A percentile compares a stretch with the other conserved stretches of the same genome.
phyloP scores from a whole-genome alignment of 2,329 filamentous ascomycete genomes.

The Cadophora sp. region DNA sequence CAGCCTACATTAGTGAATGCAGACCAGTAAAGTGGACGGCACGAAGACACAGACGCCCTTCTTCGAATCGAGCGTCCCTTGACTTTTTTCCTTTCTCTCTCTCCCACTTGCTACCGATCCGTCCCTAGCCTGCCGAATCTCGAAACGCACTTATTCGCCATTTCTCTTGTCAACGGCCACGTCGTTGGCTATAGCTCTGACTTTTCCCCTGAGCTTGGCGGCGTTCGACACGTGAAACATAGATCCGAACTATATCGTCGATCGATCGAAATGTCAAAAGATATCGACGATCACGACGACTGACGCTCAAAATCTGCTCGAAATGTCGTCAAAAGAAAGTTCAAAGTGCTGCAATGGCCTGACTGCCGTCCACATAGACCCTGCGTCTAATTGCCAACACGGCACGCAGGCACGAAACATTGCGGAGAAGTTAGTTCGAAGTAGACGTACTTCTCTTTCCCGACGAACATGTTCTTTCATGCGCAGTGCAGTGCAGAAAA shows the following conservation, averaged over 20 bases:
- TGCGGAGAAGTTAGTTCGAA: not conserved
- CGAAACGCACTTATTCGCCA: slow-evolving; percentile 6
- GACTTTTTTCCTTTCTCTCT: not conserved
- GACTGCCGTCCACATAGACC: not conserved
- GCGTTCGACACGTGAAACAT: not conserved
- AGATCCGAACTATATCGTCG: not conserved
- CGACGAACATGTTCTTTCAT: not conserved
- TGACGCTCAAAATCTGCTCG: not conserved
- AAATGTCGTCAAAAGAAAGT: not conserved
- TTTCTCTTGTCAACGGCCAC: not conserved
- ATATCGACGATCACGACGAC: not conserved
- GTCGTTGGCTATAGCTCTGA: not conserved
- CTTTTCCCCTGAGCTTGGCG: not conserved
- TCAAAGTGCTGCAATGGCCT: not conserved
- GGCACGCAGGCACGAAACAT: not conserved
- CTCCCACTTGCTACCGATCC: not conserved
- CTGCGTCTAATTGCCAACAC: not conserved
- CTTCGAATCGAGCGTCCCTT: not conserved
- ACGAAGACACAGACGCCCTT: not conserved
- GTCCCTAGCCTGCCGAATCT: not conserved
- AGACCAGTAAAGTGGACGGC: not conserved
- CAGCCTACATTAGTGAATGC: not conserved
- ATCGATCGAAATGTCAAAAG: not conserved
- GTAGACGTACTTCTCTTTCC: not conserved
- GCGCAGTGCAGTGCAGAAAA: not conserved